These are phyloP conservation scores for Colletotrichum navitas DNA, from an alignment of 2,329 filamentous ascomycete species.

Conservation along the genomic window DNA sequence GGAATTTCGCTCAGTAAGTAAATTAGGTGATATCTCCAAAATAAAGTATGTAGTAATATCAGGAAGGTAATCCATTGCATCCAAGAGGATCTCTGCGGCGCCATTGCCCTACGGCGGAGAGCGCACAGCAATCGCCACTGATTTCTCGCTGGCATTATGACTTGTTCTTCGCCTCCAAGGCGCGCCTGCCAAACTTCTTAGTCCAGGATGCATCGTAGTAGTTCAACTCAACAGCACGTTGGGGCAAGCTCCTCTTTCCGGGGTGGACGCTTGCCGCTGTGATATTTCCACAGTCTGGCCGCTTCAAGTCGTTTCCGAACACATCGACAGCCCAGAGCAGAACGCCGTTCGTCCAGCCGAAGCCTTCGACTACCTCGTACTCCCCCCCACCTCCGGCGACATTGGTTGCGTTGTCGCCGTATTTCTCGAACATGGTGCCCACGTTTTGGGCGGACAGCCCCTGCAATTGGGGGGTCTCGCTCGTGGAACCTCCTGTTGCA, in stretches of 20 bases:
- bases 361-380: constrained; percentile 77
- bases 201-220: constrained; percentile 60
- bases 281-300: constrained; percentile 68
- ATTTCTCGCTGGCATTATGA: not conserved
- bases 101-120: not conserved
- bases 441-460: constrained; percentile 57
- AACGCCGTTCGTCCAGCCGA: constrained; percentile 79
- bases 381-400: constrained; percentile 74
- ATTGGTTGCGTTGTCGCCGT: constrained; percentile 70
- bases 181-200: constrained; percentile 59
- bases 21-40: no score
- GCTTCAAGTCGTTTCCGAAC: constrained; percentile 67
- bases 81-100: no score
- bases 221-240: constrained; percentile 61
- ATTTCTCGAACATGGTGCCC: constrained; percentile 80
- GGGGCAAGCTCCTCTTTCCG: constrained; percentile 47
- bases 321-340: constrained; percentile 74
- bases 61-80: not conserved
- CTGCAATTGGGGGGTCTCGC: constrained; percentile 62
- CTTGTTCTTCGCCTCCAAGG: constrained; percentile 20
- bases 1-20: not conserved
- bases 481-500: constrained; percentile 73
- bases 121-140: no score
- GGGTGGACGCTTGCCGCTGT: constrained; percentile 54
- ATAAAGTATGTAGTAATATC: not conserved